Percentiles rank a stretch among this genome's conserved stretches.
Conservation (phyloP, 2,329 filamentous ascomycete species). For the Scolecobasidium constrictum region DNA sequence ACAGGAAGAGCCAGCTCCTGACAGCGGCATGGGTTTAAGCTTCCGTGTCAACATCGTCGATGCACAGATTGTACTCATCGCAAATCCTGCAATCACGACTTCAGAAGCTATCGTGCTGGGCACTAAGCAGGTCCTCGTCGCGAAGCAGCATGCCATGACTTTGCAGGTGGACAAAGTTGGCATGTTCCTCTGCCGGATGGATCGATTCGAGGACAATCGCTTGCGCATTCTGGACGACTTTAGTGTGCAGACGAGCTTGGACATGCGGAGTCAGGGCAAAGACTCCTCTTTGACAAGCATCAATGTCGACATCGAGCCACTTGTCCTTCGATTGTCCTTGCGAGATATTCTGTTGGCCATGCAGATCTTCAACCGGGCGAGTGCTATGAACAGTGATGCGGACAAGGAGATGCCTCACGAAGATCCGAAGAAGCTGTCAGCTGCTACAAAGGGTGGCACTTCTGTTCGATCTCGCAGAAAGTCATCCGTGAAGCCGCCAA, state of each 20-base stretch:
- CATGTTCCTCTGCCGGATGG: conserved; percentile 99
- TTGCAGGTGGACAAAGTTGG: conserved; percentile 89
- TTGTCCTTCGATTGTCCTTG: conserved; percentile 81
- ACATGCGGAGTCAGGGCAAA: conserved; percentile 52
- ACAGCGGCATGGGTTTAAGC: conserved; percentile 58
- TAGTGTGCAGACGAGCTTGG: conserved; percentile 79
- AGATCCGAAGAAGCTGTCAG: conserved; percentile 44
- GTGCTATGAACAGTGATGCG: conserved; percentile 63
- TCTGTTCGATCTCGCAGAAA: conserved; percentile 3
- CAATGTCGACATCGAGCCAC: conserved; percentile 76
- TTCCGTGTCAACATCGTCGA: conserved; percentile 93
- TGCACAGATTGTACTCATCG: conserved; percentile 91
- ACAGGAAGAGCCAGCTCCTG: conserved; percentile 21
- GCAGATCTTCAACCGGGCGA: conserved; percentile 84
- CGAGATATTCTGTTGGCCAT: conserved; percentile 90
- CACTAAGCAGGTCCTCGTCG: conserved; percentile 85
- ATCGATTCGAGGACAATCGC: conserved; percentile 83
- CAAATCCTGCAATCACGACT: conserved; percentile 78
- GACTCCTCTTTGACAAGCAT: conserved; percentile 62
- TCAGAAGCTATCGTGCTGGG: conserved; percentile 94
- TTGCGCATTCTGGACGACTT: conserved; percentile 95
- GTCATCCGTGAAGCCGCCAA: neutral
- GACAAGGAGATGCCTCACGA: conserved; percentile 39
- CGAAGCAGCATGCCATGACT: conserved; percentile 86
- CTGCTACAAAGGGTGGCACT: conserved; percentile 32